Evolutionary conservation across 164 flowering plant genomes (phyloP), one percentile per base, ranked within the genome.

Genomic region (Annona squamosa): DNA sequence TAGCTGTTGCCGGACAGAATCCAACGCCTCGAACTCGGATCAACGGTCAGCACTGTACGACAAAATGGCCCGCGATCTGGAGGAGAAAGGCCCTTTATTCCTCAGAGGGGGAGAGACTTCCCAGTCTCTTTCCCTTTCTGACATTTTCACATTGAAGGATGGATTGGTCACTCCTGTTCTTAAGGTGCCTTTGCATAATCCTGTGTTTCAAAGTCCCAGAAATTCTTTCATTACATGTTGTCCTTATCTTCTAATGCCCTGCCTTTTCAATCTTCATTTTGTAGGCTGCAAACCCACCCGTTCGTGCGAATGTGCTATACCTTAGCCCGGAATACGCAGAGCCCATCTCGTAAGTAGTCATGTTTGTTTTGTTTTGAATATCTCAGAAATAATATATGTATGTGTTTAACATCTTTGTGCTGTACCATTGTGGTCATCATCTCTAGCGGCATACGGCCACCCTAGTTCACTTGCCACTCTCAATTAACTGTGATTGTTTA

Each of bases 211-310:
- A 17, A 42, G 5, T 66, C 1, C 46, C 59, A 52, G 10, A 52
- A 52, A 52, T 52, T 9, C 3, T 12, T 16, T 16, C 59, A 26
- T 26, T 26, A 26, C 37, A 52, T 52, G 13, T 52, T 52, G 9
- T 52, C 17, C 13, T 16, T 9, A 2, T 48, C 12, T 48, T 48
- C 12, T 17, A 66, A 37, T 42, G 19, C 45, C 59, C 17, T 63
- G 26, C 65, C 4, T 2, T 7, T 9, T 68, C 56, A 46, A 46
- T n/a, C 46, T 9, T 76, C n/a, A 46, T n/a, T 68, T 9, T 76
- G 76, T 75, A 93, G 98, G 89, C 86, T 67, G 97, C 94, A 26
- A 78, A 85, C 78, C 99, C 99, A 71, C 95, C 98, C 19, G 98
- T 95, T 19, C 90, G 98, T 69, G 99, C 99, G 12, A 93, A 83